Percentiles rank a stretch among this genome's conserved stretches.
These are phyloP conservation scores for Adansonia grandidieri DNA, from an alignment of 441 rosid genomes.

Conservation along the genomic window DNA sequence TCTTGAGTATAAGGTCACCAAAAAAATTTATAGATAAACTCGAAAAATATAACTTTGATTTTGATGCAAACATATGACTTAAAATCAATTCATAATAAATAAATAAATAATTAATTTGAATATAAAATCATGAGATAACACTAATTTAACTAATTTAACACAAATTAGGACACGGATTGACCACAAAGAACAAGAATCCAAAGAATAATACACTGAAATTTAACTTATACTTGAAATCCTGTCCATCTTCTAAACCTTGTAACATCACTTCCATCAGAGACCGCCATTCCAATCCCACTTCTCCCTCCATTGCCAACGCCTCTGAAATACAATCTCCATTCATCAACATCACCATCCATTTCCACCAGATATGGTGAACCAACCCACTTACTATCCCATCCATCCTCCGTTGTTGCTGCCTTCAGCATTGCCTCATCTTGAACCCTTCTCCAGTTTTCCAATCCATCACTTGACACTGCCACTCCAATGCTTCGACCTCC, in stretches of 20 bases:
- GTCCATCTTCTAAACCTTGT: slow-evolving; percentile 50
- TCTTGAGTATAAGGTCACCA: no score
- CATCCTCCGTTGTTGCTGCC: slow-evolving; percentile 37
- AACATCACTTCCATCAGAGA: slow-evolving; percentile 44
- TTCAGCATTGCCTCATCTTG: slow-evolving; percentile 45
- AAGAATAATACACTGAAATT: background rate
- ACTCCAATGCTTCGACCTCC: slow-evolving; percentile 62
- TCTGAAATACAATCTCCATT: slow-evolving; percentile 57
- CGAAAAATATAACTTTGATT: no score
- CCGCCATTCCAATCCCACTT: slow-evolving; percentile 59
- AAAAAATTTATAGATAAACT: no score
- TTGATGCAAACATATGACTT: no score
- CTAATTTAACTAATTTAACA: background rate
- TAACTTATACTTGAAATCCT: slow-evolving; percentile 43
- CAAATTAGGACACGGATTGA: background rate
- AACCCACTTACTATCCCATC: slow-evolving; percentile 56
- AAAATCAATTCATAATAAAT: no score
- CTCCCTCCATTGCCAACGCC: slow-evolving; percentile 53
- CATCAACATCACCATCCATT: slow-evolving; percentile 50
- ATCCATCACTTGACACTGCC: slow-evolving; percentile 63
- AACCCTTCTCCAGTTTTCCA: slow-evolving; percentile 60
- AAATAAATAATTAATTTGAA: no score
- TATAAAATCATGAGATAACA: no score
- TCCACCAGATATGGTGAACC: slow-evolving; percentile 56
- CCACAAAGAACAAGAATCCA: background rate